A percentile compares a stretch with the other conserved stretches of the same genome.
phyloP scores from a whole-genome alignment of 805 yeast genomes.

The Spathaspora arborariae region DNA sequence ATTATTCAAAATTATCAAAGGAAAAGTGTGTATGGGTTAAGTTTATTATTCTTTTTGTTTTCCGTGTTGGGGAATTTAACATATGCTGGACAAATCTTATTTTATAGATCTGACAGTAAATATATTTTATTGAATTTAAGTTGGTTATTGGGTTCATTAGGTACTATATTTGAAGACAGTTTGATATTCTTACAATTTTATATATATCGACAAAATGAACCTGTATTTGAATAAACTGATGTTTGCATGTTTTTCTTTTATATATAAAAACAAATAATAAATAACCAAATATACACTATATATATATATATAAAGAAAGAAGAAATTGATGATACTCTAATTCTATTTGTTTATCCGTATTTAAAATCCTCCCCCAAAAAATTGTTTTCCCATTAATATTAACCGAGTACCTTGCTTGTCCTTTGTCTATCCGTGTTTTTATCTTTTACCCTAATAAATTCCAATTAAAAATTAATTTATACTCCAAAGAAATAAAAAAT shows the following conservation, averaged over 20 bases:
- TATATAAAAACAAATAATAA: neutral
- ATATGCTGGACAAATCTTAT: slow-evolving; percentile 68
- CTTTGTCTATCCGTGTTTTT: neutral
- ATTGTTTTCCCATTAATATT: neutral
- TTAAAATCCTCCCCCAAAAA: neutral
- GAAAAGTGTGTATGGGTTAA: slow-evolving; percentile 80
- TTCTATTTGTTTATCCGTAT: neutral
- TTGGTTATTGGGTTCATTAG: slow-evolving; percentile 77
- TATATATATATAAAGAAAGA: neutral
- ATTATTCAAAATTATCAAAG: slow-evolving; percentile 74
- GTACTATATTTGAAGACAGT: slow-evolving; percentile 69
- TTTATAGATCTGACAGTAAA: slow-evolving; percentile 57
- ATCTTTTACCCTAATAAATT: neutral
- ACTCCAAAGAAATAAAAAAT: neutral
- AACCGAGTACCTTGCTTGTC: neutral
- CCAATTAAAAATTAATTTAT: neutral
- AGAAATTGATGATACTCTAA: neutral
- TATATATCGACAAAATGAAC: slow-evolving; percentile 41
- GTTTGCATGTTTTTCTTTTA: neutral
- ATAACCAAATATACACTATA: neutral
- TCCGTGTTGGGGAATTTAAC: slow-evolving; percentile 74
- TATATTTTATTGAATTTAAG: slow-evolving; percentile 63
- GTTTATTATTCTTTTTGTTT: slow-evolving; percentile 73
- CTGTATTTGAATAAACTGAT: neutral
- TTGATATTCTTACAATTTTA: slow-evolving; percentile 67